Base-by-base conservation (phyloP, 1,284 basidiomycete genomes). In the Meripilus lineatus region DNA sequence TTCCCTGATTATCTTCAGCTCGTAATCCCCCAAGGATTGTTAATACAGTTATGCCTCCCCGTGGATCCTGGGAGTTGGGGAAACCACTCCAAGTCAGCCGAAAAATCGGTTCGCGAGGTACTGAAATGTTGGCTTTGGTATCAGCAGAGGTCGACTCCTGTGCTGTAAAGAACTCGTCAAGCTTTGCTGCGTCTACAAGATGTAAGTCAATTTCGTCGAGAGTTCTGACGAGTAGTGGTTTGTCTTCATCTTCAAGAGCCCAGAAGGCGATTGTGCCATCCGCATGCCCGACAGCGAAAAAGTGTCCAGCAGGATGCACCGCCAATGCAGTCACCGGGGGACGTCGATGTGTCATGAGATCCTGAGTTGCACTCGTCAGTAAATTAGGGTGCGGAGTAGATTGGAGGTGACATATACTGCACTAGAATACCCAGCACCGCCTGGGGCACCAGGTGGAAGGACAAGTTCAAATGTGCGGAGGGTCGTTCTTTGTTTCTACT, bases 261-360 rank as follows among this genome's bases (percentile, higher is more conserved):
- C 92, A 95, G 62, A 95, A 91, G 3, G 87, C 79, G 37, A 97
- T 75, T 39, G 80, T 84, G 7, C 93, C 93, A 62, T 97, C 93
- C n/a, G 79, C 74, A 59, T 95, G 80, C 1, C 89, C 88, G 32
- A 79, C 77, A 22, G 72, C 79, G 46, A 88, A 77, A 46, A 82
- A 68, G 54, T 84, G 79, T 33, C 91, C 92, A 67, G 69, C 75
- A 42, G 72, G 81, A 59, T 87, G 84, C 17, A 84, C 59, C 5
- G 81, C 68, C 3, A 95, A 59, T 22, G 80, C 78, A 1, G 88
- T 93, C 2, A 90, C 86, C 2, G 75, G 68, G 0, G 85, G 81
- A 25, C 77, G 70, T 2, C 92, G 77, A 58, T 89, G 86, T 1
- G 71, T 77, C 46, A 90, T 72, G 25, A 91, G 67, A 39, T 80